A percentile compares a stretch with the other conserved stretches of the same genome.
Conservation (phyloP, 2,329 filamentous ascomycete genomes). For the Coleophoma eucalyptorum region DNA sequence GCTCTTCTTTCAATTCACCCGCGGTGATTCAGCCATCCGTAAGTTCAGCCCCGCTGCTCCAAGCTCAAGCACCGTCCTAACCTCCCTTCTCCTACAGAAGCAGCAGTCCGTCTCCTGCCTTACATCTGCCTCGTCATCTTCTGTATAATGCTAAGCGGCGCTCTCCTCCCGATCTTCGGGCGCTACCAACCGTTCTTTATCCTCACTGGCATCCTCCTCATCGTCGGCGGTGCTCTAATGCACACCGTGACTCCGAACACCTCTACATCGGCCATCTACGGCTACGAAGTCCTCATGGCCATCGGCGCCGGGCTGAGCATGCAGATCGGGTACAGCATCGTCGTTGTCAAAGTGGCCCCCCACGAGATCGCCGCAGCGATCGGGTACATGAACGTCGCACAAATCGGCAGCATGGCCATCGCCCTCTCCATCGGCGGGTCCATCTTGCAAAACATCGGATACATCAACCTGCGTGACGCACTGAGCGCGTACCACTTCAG, state of each 20-base stretch:
- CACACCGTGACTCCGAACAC: conserved; percentile 22
- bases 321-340: conserved; percentile 30
- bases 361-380: conserved; percentile 24
- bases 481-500: conserved; percentile 16
- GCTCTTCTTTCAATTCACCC: conserved; percentile 45
- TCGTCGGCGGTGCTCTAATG: conserved; percentile 24
- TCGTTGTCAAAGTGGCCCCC: conserved; percentile 24
- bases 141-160: conserved; percentile 32
- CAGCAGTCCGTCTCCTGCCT: conserved; percentile 32
- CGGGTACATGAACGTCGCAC: conserved; percentile 29
- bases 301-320: conserved; percentile 30
- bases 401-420: conserved; percentile 28
- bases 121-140: conserved; percentile 34
- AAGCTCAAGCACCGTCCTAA: conserved; percentile 13
- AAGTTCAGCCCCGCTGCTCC: conserved; percentile 22
- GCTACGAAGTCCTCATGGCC: conserved; percentile 32
- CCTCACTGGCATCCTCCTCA: conserved; percentile 24
- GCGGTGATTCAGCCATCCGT: conserved; percentile 40
- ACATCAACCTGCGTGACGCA: conserved; percentile 16
- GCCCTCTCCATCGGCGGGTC: conserved; percentile 27
- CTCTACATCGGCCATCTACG: conserved; percentile 20
- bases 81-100: conserved; percentile 2
- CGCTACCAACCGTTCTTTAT: conserved; percentile 27
- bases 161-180: conserved; percentile 31
- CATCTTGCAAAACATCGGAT: conserved; percentile 28